Conservation (phyloP, 2,329 filamentous ascomycete species). For the Xylariaceae sp. region DNA sequence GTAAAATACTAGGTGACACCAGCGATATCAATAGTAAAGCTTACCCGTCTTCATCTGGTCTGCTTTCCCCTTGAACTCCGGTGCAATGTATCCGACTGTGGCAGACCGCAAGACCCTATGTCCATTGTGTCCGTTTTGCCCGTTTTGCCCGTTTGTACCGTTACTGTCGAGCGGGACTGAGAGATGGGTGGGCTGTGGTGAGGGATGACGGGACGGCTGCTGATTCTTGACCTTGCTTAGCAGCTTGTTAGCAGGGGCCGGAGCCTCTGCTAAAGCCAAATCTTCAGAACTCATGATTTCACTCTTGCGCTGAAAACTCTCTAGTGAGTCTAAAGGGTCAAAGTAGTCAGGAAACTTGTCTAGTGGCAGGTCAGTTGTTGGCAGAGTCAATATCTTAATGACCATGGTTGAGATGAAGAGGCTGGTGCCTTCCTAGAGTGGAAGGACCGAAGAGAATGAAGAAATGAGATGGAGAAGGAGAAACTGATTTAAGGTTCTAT, state of each 20-base stretch:
- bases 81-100: slow-evolving; percentile 92
- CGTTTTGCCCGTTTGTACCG: slow-evolving; percentile 33
- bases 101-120: slow-evolving; percentile 83
- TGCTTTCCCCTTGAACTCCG: slow-evolving; percentile 90
- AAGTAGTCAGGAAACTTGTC: slow-evolving; percentile 56
- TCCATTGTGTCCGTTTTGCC: slow-evolving; percentile 57
- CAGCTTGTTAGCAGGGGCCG: slow-evolving; percentile 49
- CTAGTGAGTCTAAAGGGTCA: slow-evolving; percentile 47
- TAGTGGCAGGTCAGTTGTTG: slow-evolving; percentile 50
- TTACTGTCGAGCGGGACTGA: slow-evolving; percentile 64
- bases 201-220: slow-evolving; percentile 70
- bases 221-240: slow-evolving; percentile 52
- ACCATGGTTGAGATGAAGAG: slow-evolving; percentile 28
- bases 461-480: neutral
- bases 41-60: slow-evolving; percentile 85
- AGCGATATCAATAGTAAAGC: slow-evolving; percentile 34
- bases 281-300: slow-evolving; percentile 45
- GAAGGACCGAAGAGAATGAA: neutral
- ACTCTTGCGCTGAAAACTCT: slow-evolving; percentile 24
- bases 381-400: slow-evolving; percentile 48
- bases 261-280: slow-evolving; percentile 46
- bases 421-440: neutral
- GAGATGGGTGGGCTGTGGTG: slow-evolving; percentile 87
- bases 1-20: neutral
- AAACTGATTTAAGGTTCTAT: neutral